A percentile compares a stretch with the other conserved stretches of the same genome.
These are phyloP conservation scores for Brassica nigra DNA, from an alignment of 345 rosid species.

Conservation along the genomic window DNA sequence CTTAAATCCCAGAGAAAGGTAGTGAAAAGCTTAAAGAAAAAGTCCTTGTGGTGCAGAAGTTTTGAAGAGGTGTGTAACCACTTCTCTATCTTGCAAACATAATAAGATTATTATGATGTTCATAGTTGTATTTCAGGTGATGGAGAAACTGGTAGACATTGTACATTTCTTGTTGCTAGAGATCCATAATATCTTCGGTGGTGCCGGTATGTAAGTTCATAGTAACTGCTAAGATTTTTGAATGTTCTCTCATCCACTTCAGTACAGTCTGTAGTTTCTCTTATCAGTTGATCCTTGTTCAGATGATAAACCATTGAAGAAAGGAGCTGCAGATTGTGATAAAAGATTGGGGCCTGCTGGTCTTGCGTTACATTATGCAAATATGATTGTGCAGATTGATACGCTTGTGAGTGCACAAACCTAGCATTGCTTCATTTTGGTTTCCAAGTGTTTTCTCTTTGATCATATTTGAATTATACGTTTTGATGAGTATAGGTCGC, in stretches of 20 bases:
- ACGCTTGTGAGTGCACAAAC: constrained; percentile 59
- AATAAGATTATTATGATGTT: not conserved
- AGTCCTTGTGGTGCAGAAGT: constrained; percentile 84
- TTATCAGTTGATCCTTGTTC: constrained; percentile 9
- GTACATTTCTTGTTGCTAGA: constrained; percentile 82
- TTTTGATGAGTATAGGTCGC: constrained; percentile 51
- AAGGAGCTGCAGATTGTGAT: constrained; percentile 39
- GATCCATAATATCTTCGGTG: constrained; percentile 70
- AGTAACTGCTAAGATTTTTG: not conserved
- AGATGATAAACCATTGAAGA: constrained; percentile 41
- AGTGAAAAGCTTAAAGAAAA: constrained; percentile 77
- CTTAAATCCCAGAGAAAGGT: constrained; percentile 74
- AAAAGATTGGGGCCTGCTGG: constrained; percentile 77
- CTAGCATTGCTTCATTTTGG: constrained; percentile 27
- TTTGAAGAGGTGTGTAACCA: constrained; percentile 66
- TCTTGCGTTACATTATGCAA: constrained; percentile 88
- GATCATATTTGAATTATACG: not conserved
- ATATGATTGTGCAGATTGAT: constrained; percentile 72
- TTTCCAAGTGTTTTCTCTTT: constrained; percentile 11
- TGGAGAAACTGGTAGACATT: constrained; percentile 92
- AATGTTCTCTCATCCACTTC: not conserved
- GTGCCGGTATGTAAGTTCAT: constrained; percentile 60
- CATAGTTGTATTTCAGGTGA: constrained; percentile 53
- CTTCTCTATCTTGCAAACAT: constrained; percentile 9
- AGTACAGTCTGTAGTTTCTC: not conserved